Evolutionary conservation across 129 eudicot genomes (phyloP), one percentile per base, ranked within the genome.

Genomic region (Saposhnikovia divaricata): DNA sequence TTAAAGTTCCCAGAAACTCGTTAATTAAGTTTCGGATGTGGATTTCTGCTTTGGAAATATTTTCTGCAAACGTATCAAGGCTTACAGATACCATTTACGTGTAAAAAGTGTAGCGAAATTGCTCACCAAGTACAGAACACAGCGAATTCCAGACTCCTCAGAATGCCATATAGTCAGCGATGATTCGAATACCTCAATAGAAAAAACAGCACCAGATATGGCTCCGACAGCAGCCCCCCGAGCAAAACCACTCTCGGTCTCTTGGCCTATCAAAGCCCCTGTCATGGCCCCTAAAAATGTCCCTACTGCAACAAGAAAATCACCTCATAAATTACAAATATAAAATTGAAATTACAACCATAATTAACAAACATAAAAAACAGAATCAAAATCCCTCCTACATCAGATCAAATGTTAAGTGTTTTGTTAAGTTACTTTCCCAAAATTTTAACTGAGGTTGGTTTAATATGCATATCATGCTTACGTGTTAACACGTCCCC

Each of bases 161-260:
- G 97, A 90, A 45, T 89, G 96, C 99, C 97, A 95, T 77, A 95
- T 83, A 76, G 87, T 81, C 50, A 95, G 88, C 0, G 99, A 95
- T 9, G 99, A 87, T 78, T 95, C 99, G 51, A 95, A 95, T 78
- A 95, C 99, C 84, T 95, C 99, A 75, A 95, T 90, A 0, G 99
- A 95, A 83, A 95, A 95, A 79, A 95, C 99, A 81, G 99, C 99
- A 76, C 99, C 99, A 44, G 99, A 92, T 72, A 95, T 92, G 83
- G 99, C 99, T 80, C 99, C 99, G 51, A 95, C 90, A 14, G 99
- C 97, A 82, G 99, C 96, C 71, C 99, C 99, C 78, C 99, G 87
- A 77, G 90, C 89, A 59, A 95, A 95, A 42, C 99, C 99, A 83
- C 97, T 95, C 82, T 95, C 99, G 3, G 99, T 95, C 84, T 95